Conservation (phyloP, 1,284 basidiomycete species). For the Takashimella tepidaria region DNA sequence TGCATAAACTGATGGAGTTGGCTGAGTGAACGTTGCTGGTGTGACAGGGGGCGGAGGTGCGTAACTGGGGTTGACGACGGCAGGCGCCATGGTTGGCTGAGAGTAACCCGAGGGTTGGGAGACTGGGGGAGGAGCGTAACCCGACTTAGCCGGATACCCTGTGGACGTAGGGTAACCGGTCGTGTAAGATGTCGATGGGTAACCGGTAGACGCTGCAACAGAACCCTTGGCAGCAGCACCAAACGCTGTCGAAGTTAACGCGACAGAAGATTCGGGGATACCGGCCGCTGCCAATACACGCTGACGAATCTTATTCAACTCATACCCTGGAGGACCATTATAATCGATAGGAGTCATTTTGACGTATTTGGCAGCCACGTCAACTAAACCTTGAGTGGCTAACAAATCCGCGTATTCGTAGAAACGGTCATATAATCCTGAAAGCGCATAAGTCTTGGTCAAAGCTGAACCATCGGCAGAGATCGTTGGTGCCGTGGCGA, state of each 20-base stretch:
- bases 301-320: constrained; percentile 60
- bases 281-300: constrained; percentile 40
- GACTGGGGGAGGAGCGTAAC: constrained; percentile 9
- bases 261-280: constrained; percentile 8
- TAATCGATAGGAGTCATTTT: constrained; percentile 77
- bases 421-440: constrained; percentile 84
- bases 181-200: constrained; percentile 1
- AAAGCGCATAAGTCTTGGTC: constrained; percentile 73
- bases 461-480: constrained; percentile 52
- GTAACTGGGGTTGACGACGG: not conserved
- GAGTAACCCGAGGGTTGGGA: constrained; percentile 5
- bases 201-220: constrained; percentile 10
- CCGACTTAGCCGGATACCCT: too few species aligned
- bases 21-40: not conserved
- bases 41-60: not conserved
- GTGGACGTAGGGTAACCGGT: constrained; percentile 7
- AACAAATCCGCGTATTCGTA: constrained; percentile 93
- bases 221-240: constrained; percentile 15
- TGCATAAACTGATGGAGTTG: not conserved
- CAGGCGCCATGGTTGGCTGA: too few species aligned
- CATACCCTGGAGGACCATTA: constrained; percentile 56
- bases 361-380: constrained; percentile 75
- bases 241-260: constrained; percentile 12
- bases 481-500: constrained; percentile 48
- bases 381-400: constrained; percentile 80